Base-by-base conservation (phyloP, 768 basidiomycete species). In the Chlorophyllum brunneum region DNA sequence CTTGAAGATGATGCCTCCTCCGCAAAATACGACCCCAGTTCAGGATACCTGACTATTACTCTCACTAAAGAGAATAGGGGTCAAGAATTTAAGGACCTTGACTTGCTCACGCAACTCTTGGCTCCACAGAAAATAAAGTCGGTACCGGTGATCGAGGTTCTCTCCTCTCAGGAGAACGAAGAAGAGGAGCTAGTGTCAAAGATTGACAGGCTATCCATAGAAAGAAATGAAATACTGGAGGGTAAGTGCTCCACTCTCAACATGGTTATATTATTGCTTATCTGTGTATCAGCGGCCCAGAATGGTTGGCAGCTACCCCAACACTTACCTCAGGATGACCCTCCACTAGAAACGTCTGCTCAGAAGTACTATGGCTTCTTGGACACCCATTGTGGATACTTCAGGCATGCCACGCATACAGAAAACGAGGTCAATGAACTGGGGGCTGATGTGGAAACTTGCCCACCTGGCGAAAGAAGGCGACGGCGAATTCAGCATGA, bases 391-490 rank as follows among this genome's bases (percentile, higher is more conserved):
- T 79, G 79, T 2, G 87, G 88, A 6, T 91, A 88, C 62, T 88
- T 93, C 61, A 72, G 67, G 51, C 83, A 91, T 65, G 82, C 83
- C 7, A 68, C 70, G n/a, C 79, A 89, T 58, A 79, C 79, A 2
- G 88, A 86, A 62, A 92, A 92, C 61, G 91, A 92, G 61, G 73
- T 91, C 9, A 88, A 92, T 61, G 89, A 91, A 61, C 75, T 92
- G 11, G 89, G 88, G 3, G 45, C 70, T 15, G 77, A 84, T 55
- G 84, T 77, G 11, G 91, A 94, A 68, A 73, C 63, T 1, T 78
- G 78, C 48, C 63, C 71, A 10, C 65, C 60, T 10, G 62, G 66
- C 2, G 82, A 85, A 56, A 77, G 89, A 31, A 74, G 81, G 24
- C 58, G 54, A 36, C 72, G 71, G 54, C 78, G 89, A 42, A 57